A percentile compares a stretch with the other conserved stretches of the same genome.
Evolutionary conservation across 306 rosid species (phyloP).

Genomic region (Argentina anserina): DNA sequence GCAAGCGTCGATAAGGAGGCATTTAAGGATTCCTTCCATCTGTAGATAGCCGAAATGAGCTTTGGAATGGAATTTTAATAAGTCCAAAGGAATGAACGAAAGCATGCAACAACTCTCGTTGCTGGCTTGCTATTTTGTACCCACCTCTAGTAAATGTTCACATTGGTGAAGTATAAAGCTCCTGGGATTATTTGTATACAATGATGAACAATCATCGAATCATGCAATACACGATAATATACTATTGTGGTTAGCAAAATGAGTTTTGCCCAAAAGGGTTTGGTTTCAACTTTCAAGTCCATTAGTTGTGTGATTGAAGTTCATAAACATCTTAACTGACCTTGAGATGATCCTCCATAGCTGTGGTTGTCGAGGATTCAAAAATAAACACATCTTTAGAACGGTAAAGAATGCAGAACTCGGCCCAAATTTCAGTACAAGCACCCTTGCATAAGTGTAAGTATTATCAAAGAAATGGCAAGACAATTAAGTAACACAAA

Average conservation of each 20-base stretch:
- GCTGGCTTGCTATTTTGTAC: not conserved
- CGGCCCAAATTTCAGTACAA: not conserved
- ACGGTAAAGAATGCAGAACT: not conserved
- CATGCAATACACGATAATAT: not conserved
- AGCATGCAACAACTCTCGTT: conserved; percentile 1
- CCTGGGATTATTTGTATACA: not conserved
- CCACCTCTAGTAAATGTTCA: not conserved
- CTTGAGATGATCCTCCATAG: not conserved
- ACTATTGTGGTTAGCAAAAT: not conserved
- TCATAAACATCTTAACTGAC: not conserved
- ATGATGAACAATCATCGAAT: not conserved
- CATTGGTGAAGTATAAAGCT: not conserved
- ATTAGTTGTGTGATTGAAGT: too few species aligned
- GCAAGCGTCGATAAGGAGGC: conserved; percentile 28
- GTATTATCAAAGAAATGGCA: not conserved
- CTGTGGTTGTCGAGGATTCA: not conserved
- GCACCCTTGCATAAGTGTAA: not conserved
- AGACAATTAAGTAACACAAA: not conserved
- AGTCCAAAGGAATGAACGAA: conserved; percentile 1
- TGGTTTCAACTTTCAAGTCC: not conserved
- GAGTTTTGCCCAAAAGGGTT: not conserved
- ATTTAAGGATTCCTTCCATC: conserved; percentile 32
- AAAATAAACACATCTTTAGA: not conserved
- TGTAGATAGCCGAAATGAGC: conserved; percentile 9
- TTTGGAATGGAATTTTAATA: not conserved